Base-by-base conservation (phyloP, 2,329 filamentous ascomycete species). In the Pestalotiopsis sp. region DNA sequence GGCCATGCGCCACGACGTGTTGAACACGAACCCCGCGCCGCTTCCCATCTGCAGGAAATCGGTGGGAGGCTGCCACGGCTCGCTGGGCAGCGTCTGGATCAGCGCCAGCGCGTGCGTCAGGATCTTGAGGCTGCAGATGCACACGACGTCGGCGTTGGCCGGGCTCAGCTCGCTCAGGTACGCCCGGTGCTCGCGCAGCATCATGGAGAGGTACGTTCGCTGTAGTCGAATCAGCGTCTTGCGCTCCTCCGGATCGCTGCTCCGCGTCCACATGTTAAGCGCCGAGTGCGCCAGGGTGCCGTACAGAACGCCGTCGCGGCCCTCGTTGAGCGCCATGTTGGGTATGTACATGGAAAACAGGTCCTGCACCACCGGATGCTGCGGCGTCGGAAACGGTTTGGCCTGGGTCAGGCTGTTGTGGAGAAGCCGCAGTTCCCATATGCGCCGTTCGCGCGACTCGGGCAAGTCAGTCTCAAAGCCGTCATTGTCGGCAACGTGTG, bases 21-120 rank as follows among this genome's bases (percentile, higher is more conserved):
- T 70, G 65, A 81, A 76, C 61, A 81, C 76, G 66, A 75, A 70
- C 0, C 78, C 78, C 2, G 79, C 78, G 20, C 79, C 80, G 12
- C 75, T 76, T 4, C 79, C 79, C 75, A 80, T 78, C 45, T 76
- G 74, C 57, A 80, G 68, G 77, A 78, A 82, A 68, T 81, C 78
- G n/a, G 77, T 62, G 17, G 80, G 80, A 40, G 80, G 80, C 69
- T 80, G 76, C 80, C 80, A 81, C 2, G 78, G 79, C 60, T 78
- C 74, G 31, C 75, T 65, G 20, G 76, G 73, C 57, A 80, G 69
- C 12, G 79, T 81, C 75, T 82, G 80, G 17, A 82, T 80, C 7
- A 81, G 72, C 7, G 79, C 80, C 65, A 81, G 74, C 41, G 77
- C 78, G 72, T 81, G 79, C n/a, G 76, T 74, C 45, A 81, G 69